A percentile compares a stretch with the other conserved stretches of the same genome.
These are phyloP conservation scores for Eremomyces bilateralis DNA, from an alignment of 495 filamentous ascomycete genomes.

Conservation along the genomic window DNA sequence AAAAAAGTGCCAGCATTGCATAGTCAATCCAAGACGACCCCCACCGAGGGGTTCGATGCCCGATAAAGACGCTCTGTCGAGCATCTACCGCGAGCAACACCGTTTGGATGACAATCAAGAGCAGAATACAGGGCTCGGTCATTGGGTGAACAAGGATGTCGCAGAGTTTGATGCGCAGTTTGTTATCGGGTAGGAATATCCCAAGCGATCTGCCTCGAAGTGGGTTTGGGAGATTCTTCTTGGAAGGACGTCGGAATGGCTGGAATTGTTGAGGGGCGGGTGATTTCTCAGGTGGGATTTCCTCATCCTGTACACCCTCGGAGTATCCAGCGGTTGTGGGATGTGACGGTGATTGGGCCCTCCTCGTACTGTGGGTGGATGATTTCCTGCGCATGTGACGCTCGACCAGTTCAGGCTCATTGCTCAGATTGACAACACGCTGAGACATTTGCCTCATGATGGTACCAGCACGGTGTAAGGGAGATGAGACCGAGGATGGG, in stretches of 20 bases:
- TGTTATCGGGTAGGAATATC: slow-evolving; percentile 58
- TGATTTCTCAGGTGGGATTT: slow-evolving; percentile 25
- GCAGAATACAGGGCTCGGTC: slow-evolving; percentile 67
- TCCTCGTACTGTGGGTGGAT: slow-evolving; percentile 27
- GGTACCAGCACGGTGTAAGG: slow-evolving; percentile 59
- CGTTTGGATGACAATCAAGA: slow-evolving; percentile 76
- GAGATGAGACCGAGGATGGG: slow-evolving; percentile 38
- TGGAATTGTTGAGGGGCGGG: not conserved
- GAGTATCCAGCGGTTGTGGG: slow-evolving; percentile 32
- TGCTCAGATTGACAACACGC: slow-evolving; percentile 91
- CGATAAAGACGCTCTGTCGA: slow-evolving; percentile 31
- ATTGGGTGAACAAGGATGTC: slow-evolving; percentile 70
- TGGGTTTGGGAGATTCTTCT: slow-evolving; percentile 44
- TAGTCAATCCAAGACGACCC: slow-evolving; percentile 51
- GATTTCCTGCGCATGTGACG: slow-evolving; percentile 50
- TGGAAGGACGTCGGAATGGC: not conserved
- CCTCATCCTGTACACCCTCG: slow-evolving; percentile 27
- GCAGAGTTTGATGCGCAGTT: slow-evolving; percentile 51
- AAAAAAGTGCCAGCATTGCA: slow-evolving; percentile 60
- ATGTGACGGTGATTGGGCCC: slow-evolving; percentile 33
- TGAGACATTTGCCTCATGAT: slow-evolving; percentile 95
- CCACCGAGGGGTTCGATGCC: slow-evolving; percentile 27
- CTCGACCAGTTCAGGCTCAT: slow-evolving; percentile 60
- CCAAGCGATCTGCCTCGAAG: slow-evolving; percentile 73
- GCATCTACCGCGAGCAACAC: slow-evolving; percentile 70